phyloP scores from a whole-genome alignment of 352 stramenopile species.

The Globisporangium perplexum region DNA sequence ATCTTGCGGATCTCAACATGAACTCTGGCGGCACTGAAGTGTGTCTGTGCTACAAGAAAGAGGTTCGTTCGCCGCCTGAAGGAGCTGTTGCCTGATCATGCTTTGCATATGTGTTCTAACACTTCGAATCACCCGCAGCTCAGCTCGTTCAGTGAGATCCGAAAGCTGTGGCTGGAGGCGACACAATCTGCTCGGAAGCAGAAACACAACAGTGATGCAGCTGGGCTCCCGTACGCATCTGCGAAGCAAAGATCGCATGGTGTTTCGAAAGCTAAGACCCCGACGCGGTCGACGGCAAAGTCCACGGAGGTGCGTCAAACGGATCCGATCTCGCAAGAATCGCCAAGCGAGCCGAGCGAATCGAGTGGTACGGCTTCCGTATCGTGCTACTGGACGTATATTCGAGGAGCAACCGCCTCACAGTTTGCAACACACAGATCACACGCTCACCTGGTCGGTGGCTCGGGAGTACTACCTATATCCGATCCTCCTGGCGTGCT shows the following conservation, averaged over 20 bases:
- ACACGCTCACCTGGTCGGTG: slow-evolving; percentile 9
- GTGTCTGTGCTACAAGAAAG: slow-evolving; percentile 78
- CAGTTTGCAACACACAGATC: background rate
- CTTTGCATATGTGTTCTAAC: background rate
- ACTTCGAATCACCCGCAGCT: slow-evolving; percentile 11
- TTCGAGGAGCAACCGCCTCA: background rate
- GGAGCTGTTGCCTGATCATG: background rate
- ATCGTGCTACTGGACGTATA: too few species aligned
- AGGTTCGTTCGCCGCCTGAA: slow-evolving; percentile 25
- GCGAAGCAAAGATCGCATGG: background rate
- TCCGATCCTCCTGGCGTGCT: slow-evolving; percentile 69
- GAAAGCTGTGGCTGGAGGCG: slow-evolving; percentile 34
- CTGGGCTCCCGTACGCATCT: too few species aligned
- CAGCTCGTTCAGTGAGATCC: slow-evolving; percentile 24
- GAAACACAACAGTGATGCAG: background rate
- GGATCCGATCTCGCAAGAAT: background rate
- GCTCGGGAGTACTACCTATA: slow-evolving; percentile 70
- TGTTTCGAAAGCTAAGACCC: slow-evolving; percentile 1
- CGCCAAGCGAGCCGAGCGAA: background rate
- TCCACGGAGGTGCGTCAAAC: slow-evolving; percentile 7
- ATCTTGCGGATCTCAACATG: slow-evolving; percentile 66
- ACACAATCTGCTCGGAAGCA: slow-evolving; percentile 8
- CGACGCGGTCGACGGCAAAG: background rate
- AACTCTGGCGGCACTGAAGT: slow-evolving; percentile 73
- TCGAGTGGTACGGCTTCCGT: background rate